Evolutionary conservation across 2,329 filamentous ascomycete species (phyloP), one percentile per base, ranked within the genome.

Genomic region (Botrytis porri): DNA sequence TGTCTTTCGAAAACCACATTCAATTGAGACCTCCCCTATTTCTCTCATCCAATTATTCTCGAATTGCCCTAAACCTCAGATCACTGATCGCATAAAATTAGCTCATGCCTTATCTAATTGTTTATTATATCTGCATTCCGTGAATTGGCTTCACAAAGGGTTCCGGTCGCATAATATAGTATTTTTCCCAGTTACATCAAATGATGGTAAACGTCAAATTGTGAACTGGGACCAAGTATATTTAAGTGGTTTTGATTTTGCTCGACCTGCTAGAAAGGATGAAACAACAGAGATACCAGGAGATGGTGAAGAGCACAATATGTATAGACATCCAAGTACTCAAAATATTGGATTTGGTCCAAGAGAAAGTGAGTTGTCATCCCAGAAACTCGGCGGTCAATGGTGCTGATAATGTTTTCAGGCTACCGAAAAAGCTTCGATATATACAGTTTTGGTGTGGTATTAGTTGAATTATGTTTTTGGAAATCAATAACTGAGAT

Each of bases 111-210:
- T 89, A 43, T 82, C 85, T 73, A 85, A 86, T 76, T 88, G 85
- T 29, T 78, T 89, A 4, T 80, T 88, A 64, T 87, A 87, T 72
- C 82, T 88, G 0, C 87, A 88, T 76, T 83, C 85, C 4, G 86
- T 88, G 1, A 84, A 87, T 74, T 88, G 86, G 87, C 82, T 89
- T 9, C 87, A 88, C 81, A 89, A 89, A 76, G 86, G 86, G n/a
- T 81, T 89, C 8, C 84, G 86, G 20, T 85, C 84, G 73, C 81
- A 86, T 71, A 88, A 87, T 76, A 82, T 89, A 43, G 78, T 89
- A 18, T 87, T 88, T 78, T 87, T 87, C 77, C 80, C 80, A 45
- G 75, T 77, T 41, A 73, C 35, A 71, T 37, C 64, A 9, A 35
- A 71, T 10, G 41, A 32, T 25, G n/a, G 48, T 18, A 45, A 37